Evolutionary conservation across 306 rosid species (phyloP), one percentile per base, ranked within the genome.

Genomic region (Begonia loranthoides): DNA sequence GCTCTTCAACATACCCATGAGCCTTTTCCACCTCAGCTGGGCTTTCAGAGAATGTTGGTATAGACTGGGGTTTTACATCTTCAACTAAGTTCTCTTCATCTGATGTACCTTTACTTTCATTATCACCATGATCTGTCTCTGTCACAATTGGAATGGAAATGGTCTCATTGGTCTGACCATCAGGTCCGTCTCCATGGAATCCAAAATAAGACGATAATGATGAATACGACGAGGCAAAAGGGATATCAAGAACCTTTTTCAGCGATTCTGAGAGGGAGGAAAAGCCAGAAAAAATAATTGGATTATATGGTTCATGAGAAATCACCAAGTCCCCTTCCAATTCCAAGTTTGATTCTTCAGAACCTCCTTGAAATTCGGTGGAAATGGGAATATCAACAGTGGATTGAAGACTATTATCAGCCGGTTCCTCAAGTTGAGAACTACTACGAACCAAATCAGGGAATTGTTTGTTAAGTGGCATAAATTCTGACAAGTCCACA

Each of bases 181-280:
- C 74, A 44, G 55, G 22, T 58, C 72, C 79, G 55, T 57, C 65
- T 67, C 69, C 94, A 69, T 67, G 63, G 68, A 78, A 67, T 48
- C 82, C 82, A 55, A 83, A 68, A 76, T 80, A 80, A 24, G 83
- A 72, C 49, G 95, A 82, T 49, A 86, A 75, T 41, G 83, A 80
- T 54, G 80, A 83, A 74, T 66, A 79, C 34, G 87, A 60, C 65
- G 94, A 66, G 58, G 83, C 52, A 50, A 72, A 57, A 60, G 84
- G 94, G 52, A 86, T 72, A 71, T 77, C 88, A 47, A 83, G 54
- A 48, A 77, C 95, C 77, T 79, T 86, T 73, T 76, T 92, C 43
- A 83, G 55, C 19, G 95, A 82, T 59, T 83, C 81, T 36, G 99
- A 80, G 61, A 90, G 73, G 46, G 99, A 80, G 16, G 84, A 78